These are phyloP conservation scores for Cytospora leucostoma DNA, from an alignment of 2,329 filamentous ascomycete genomes.

Conservation along the genomic window DNA sequence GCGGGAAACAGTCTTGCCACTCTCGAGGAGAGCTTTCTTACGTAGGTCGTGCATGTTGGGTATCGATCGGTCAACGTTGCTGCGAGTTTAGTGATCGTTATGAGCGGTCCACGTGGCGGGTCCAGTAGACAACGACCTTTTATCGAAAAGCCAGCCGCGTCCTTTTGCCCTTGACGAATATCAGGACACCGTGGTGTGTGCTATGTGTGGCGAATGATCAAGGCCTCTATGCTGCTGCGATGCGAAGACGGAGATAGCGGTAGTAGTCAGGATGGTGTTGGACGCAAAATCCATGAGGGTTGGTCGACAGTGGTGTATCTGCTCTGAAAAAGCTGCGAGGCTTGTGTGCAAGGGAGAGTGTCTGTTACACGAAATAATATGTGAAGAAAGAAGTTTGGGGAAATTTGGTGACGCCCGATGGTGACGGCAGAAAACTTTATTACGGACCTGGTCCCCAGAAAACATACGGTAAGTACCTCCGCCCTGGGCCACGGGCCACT, in stretches of 20 bases:
- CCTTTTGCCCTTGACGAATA: neutral
- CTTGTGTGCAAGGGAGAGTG: constrained; percentile 8
- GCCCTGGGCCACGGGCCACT: neutral
- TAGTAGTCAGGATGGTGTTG: constrained; percentile 22
- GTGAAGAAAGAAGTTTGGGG: constrained; percentile 10
- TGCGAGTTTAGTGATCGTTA: neutral
- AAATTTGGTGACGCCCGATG: constrained; percentile 1
- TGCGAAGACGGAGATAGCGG: constrained; percentile 13
- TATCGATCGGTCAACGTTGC: neutral
- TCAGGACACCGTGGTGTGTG: constrained; percentile 10
- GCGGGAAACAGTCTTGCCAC: constrained; percentile 70
- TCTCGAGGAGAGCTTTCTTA: constrained; percentile 69
- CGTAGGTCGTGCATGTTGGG: constrained; percentile 64
- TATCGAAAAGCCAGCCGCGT: neutral
- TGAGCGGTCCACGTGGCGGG: neutral
- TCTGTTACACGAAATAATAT: neutral
- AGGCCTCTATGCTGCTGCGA: constrained; percentile 24
- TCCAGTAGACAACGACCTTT: neutral
- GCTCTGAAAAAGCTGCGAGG: constrained; percentile 5
- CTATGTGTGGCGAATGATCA: constrained; percentile 23
- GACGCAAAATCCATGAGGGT: constrained; percentile 34
- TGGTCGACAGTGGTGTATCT: neutral
- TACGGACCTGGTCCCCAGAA: neutral
- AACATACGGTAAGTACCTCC: neutral
- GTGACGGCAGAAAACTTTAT: constrained; percentile 16